These are phyloP conservation scores for Eucalyptus virginea DNA, from an alignment of 345 rosid genomes.

Conservation along the genomic window DNA sequence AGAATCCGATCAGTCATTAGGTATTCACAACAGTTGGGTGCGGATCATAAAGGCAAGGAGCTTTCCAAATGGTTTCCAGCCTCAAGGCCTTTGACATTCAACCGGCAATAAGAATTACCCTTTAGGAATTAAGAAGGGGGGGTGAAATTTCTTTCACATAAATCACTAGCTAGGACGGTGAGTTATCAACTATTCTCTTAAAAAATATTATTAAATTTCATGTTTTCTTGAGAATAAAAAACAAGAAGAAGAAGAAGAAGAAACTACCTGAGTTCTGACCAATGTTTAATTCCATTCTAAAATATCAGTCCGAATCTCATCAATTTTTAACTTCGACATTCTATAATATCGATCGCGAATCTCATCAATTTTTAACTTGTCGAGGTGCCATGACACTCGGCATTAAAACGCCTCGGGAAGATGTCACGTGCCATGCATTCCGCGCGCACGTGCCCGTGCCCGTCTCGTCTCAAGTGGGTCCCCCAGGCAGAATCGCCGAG, in stretches of 20 bases:
- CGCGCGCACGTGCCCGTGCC: background rate
- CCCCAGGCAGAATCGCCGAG: background rate
- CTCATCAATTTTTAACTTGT: background rate
- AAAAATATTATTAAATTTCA: background rate
- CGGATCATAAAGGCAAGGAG: accelerated
- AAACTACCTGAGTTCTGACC: background rate
- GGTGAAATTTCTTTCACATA: background rate
- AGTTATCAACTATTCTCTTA: background rate
- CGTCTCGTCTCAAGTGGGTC: background rate
- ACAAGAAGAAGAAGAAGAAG: background rate
- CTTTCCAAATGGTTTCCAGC: background rate
- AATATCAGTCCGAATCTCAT: background rate
- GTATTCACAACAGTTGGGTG: background rate
- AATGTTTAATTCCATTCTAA: background rate
- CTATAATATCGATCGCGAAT: background rate
- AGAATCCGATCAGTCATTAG: background rate
- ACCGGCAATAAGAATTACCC: background rate
- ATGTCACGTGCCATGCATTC: background rate
- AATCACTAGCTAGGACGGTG: background rate
- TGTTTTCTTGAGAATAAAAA: background rate
- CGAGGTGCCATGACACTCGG: background rate
- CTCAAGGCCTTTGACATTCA: background rate
- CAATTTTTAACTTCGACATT: background rate
- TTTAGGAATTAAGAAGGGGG: background rate
- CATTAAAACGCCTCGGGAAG: background rate